Conservation (phyloP, 2,329 filamentous ascomycete species). For the Aspergillus tubingensis region DNA sequence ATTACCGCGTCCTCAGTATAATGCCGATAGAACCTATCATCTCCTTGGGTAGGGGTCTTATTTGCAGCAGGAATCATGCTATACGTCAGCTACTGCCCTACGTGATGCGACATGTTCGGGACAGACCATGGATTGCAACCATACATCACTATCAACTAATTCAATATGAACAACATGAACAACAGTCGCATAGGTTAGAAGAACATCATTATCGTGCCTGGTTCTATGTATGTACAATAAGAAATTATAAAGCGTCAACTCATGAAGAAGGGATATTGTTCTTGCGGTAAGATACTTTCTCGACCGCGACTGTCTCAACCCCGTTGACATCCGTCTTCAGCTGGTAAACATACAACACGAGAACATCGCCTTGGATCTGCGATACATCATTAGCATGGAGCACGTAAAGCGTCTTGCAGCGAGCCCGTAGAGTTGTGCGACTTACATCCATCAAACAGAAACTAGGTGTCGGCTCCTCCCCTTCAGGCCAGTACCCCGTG, state of each 20-base stretch:
- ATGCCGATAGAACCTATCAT: too few relatives aligned
- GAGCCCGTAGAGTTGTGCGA: conserved; percentile 31
- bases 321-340: conserved; percentile 75
- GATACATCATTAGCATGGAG: conserved; percentile 14
- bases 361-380: conserved; percentile 91
- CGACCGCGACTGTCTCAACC: conserved; percentile 76
- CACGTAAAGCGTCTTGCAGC: not conserved
- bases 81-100: too few relatives aligned
- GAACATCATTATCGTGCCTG: conserved; percentile 21
- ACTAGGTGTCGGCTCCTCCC: conserved; percentile 77
- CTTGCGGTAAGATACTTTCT: conserved; percentile 85
- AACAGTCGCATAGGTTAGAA: not conserved
- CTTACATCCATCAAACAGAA: conserved; percentile 98
- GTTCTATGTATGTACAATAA: conserved; percentile 37
- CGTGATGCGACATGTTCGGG: not conserved
- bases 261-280: conserved; percentile 63
- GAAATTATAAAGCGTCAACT: conserved; percentile 26
- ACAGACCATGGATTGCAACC: not conserved
- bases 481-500: conserved; percentile 59
- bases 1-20: too few relatives aligned
- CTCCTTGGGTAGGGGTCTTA: too few relatives aligned
- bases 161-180: not conserved
- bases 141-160: not conserved
- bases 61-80: too few relatives aligned
- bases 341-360: conserved; percentile 94